phyloP scores from a whole-genome alignment of 257 asterid species.

The Solanum acaule region DNA sequence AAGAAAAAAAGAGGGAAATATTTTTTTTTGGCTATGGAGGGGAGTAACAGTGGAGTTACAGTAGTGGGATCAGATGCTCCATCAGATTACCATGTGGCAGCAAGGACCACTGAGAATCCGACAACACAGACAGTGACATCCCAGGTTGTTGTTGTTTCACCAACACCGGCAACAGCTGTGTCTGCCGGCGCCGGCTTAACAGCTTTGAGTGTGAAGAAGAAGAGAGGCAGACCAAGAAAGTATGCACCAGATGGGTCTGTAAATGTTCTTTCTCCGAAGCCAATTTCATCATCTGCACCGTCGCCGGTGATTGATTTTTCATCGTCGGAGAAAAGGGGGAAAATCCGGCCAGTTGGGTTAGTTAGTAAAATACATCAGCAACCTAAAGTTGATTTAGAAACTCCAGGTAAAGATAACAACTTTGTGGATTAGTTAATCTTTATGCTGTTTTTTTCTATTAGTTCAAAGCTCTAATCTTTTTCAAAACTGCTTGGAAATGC shows the following conservation, averaged over 20 bases:
- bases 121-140: constrained; percentile 25
- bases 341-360: constrained; percentile 45
- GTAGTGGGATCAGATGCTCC: constrained; percentile 97
- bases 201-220: constrained; percentile 48
- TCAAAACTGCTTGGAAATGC: too few species aligned
- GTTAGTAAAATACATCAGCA: constrained; percentile 32
- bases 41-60: constrained; percentile 61
- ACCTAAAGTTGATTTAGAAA: constrained; percentile 38
- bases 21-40: constrained; percentile 34
- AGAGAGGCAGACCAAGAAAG: constrained; percentile 90
- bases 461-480: not conserved
- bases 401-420: constrained; percentile 25
- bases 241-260: constrained; percentile 77
- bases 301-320: constrained; percentile 85
- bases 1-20: not conserved
- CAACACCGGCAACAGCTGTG: constrained; percentile 16
- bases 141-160: constrained; percentile 13
- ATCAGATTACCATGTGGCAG: constrained; percentile 74
- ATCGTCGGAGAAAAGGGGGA: constrained; percentile 54
- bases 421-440: not conserved
- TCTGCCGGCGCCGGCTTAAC: constrained; percentile 5
- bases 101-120: constrained; percentile 46
- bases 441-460: not conserved
- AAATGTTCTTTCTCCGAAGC: constrained; percentile 67
- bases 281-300: constrained; percentile 73